phyloP scores from a whole-genome alignment of 306 rosid species.

The Quercus glauca region DNA sequence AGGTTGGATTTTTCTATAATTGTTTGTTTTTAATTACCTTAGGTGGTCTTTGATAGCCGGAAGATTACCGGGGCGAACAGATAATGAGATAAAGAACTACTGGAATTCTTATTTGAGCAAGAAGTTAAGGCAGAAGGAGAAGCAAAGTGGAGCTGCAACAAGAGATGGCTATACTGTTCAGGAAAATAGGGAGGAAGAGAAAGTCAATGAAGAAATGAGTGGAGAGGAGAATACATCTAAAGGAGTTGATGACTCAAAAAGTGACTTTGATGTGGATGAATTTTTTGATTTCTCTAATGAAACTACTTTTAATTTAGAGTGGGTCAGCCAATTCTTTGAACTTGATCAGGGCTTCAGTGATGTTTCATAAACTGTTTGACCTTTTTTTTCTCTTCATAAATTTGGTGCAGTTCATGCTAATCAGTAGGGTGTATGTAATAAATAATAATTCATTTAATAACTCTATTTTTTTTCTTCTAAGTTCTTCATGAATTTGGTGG shows the following conservation, averaged over 20 bases:
- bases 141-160: conserved; percentile 17
- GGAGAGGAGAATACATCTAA: conserved; percentile 19
- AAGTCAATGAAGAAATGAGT: conserved; percentile 11
- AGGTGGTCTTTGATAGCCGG: conserved; percentile 82
- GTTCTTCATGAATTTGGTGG: conserved; percentile 1
- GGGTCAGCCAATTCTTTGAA: conserved; percentile 49
- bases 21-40: background rate
- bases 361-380: background rate
- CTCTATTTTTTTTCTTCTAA: background rate
- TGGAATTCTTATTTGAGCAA: conserved; percentile 77
- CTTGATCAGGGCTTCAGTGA: conserved; percentile 2
- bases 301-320: conserved; percentile 47
- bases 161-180: background rate
- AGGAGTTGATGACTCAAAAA: conserved; percentile 20
- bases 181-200: conserved; percentile 3
- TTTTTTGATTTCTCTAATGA: conserved; percentile 60
- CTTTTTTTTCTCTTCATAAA: background rate
- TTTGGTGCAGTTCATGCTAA: conserved; percentile 5
- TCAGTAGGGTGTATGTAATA: background rate
- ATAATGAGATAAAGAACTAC: conserved; percentile 69
- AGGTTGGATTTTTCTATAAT: background rate
- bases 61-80: conserved; percentile 65
- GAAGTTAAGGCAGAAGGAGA: conserved; percentile 39
- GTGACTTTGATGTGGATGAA: conserved; percentile 38
- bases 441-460: background rate